A percentile compares a stretch with the other conserved stretches of the same genome.
Conservation (phyloP, 2,329 filamentous ascomycete species). For the Claviceps spartinae region DNA sequence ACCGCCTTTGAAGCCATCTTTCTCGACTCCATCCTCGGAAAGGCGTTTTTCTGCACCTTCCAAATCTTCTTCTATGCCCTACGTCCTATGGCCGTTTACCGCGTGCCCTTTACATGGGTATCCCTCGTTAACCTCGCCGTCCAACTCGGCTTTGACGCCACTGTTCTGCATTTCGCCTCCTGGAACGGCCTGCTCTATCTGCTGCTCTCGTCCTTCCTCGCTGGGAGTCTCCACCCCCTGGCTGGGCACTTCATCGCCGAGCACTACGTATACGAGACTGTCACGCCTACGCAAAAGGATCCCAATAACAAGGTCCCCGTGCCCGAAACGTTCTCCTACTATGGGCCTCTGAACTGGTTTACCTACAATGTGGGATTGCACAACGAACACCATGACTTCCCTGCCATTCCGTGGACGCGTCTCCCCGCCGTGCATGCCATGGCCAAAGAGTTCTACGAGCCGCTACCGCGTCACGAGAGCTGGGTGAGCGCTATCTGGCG, state of each 20-base stretch:
- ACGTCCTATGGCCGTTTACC: slow-evolving; percentile 88
- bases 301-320: slow-evolving; percentile 51
- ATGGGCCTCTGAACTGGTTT: slow-evolving; percentile 78
- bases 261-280: slow-evolving; percentile 71
- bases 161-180: slow-evolving; percentile 48
- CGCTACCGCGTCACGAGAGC: slow-evolving; percentile 73
- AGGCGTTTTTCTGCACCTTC: slow-evolving; percentile 98
- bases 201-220: slow-evolving; percentile 80
- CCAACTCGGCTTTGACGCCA: slow-evolving; percentile 66
- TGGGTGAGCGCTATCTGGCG: slow-evolving; percentile 93
- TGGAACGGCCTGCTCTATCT: slow-evolving; percentile 64
- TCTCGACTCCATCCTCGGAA: slow-evolving; percentile 87
- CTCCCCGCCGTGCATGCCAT: slow-evolving; percentile 65
- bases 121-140: slow-evolving; percentile 69
- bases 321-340: slow-evolving; percentile 95
- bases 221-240: slow-evolving; percentile 83
- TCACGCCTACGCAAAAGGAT: slow-evolving; percentile 39
- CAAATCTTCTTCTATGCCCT: slow-evolving; percentile 98
- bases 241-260: slow-evolving; percentile 98
- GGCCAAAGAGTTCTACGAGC: slow-evolving; percentile 83
- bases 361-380: slow-evolving; percentile 97
- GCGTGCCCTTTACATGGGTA: slow-evolving; percentile 71
- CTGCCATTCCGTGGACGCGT: slow-evolving; percentile 86
- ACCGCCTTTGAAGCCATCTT: slow-evolving; percentile 84
- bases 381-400: slow-evolving; percentile 99